A percentile compares a stretch with the other conserved stretches of the same genome.
Evolutionary conservation across 768 basidiomycete genomes (phyloP).

Genomic region (Panaeolus cyanescens): DNA sequence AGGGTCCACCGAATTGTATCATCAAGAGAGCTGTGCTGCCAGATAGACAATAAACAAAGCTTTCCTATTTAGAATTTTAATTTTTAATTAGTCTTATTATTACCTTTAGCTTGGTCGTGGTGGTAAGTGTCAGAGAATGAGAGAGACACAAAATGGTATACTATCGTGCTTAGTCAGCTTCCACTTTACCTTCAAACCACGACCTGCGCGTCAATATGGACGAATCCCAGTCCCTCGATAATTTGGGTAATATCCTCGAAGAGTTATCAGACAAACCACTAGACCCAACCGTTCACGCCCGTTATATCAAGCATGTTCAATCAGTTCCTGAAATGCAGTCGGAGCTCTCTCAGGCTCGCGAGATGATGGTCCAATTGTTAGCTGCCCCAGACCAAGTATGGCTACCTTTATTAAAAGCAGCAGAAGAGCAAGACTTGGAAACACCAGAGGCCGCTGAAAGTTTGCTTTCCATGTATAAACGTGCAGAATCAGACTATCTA

Average conservation of each 20-base stretch:
- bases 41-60: slow-evolving; percentile 3
- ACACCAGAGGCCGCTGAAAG: slow-evolving; percentile 52
- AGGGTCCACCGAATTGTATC: slow-evolving; percentile 19
- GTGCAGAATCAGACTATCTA: slow-evolving; percentile 76
- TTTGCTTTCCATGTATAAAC: slow-evolving; percentile 60
- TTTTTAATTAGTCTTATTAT: not conserved
- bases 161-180: not conserved
- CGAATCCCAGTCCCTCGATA: slow-evolving; percentile 62
- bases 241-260: slow-evolving; percentile 59
- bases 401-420: slow-evolving; percentile 66
- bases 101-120: not conserved
- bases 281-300: slow-evolving; percentile 62
- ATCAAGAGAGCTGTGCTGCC: slow-evolving; percentile 16
- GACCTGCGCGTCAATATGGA: slow-evolving; percentile 28
- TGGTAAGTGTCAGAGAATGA: too few relatives aligned
- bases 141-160: too few relatives aligned
- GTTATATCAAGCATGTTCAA: slow-evolving; percentile 65
- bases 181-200: slow-evolving; percentile 1
- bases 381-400: slow-evolving; percentile 74
- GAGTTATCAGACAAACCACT: slow-evolving; percentile 60
- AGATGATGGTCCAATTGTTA: slow-evolving; percentile 64
- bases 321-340: slow-evolving; percentile 57
- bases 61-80: not conserved
- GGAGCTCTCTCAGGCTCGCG: slow-evolving; percentile 61
- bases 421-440: slow-evolving; percentile 52